phyloP scores from a whole-genome alignment of 176 grass and related monocot species.

The Zoysia pacifica region DNA sequence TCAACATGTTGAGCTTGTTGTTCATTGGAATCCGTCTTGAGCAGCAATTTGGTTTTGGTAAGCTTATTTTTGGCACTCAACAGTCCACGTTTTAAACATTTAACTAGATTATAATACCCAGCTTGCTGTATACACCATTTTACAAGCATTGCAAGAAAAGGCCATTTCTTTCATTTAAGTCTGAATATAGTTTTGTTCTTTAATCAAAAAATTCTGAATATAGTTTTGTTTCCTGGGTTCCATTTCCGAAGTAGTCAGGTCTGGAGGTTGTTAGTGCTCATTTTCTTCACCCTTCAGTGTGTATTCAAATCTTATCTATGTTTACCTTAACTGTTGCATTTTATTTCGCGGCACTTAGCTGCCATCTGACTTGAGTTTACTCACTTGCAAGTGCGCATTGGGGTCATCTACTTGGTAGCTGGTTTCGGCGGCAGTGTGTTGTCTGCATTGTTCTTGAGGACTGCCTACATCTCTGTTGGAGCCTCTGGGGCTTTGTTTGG shows the following conservation, averaged over 20 bases:
- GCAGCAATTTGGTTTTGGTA: constrained; percentile 95
- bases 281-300: constrained; percentile 1
- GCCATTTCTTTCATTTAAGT: constrained; percentile 1
- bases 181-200: background rate
- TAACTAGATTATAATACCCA: background rate
- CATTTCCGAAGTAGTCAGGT: background rate
- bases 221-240: background rate
- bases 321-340: background rate
- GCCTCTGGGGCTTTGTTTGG: constrained; percentile 98
- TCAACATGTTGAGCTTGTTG: constrained; percentile 90
- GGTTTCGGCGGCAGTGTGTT: constrained; percentile 80
- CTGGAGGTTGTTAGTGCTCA: background rate
- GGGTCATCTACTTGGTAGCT: constrained; percentile 80
- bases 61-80: constrained; percentile 29
- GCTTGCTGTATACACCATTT: background rate
- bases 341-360: background rate
- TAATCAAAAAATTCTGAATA: background rate
- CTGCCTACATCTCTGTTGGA: constrained; percentile 68
- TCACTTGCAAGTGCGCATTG: constrained; percentile 61
- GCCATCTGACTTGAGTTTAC: constrained; percentile 24
- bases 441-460: constrained; percentile 66
- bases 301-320: background rate
- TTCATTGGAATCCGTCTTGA: constrained; percentile 93
- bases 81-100: background rate
- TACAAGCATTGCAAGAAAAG: background rate